Evolutionary conservation across 371 early-diverging fungal species (phyloP).

Genomic region (Mortierella polycephala): DNA sequence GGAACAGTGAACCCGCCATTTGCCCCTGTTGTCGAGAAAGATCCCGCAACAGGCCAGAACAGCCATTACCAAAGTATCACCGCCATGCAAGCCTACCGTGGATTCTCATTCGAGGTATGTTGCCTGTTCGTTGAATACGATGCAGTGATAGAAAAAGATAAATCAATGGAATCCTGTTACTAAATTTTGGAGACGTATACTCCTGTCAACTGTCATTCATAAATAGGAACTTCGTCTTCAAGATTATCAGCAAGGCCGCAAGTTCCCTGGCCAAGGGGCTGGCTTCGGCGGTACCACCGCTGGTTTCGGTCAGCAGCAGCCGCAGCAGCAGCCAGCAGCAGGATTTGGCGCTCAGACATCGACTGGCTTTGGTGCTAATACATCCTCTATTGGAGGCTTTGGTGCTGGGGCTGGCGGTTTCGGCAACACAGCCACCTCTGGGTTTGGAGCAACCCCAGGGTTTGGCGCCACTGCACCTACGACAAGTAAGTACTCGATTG

Average conservation of each 20-base stretch:
- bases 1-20: constrained; percentile 89
- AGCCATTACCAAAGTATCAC: constrained; percentile 81
- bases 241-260: constrained; percentile 90
- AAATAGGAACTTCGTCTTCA: constrained; percentile 87
- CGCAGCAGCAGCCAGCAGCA: constrained; percentile 40
- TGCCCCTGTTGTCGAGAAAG: constrained; percentile 73
- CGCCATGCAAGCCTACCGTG: constrained; percentile 92
- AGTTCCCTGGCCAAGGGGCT: constrained; percentile 61
- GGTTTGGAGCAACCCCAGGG: constrained; percentile 49
- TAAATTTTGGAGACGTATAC: neutral
- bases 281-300: constrained; percentile 48
- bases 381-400: constrained; percentile 48
- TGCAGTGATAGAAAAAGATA: neutral
- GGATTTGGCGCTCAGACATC: constrained; percentile 55
- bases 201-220: neutral
- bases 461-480: constrained; percentile 47
- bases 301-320: constrained; percentile 43
- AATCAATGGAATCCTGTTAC: neutral
- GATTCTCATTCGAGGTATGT: constrained; percentile 81
- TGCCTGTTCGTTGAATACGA: too few species aligned
- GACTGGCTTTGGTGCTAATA: constrained; percentile 60
- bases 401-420: constrained; percentile 48
- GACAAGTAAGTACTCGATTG: constrained; percentile 38
- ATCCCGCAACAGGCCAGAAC: constrained; percentile 65
- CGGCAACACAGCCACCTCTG: constrained; percentile 40